Evolutionary conservation across 805 yeast genomes (phyloP).

Genomic region (Teunomyces lycoperdinae): DNA sequence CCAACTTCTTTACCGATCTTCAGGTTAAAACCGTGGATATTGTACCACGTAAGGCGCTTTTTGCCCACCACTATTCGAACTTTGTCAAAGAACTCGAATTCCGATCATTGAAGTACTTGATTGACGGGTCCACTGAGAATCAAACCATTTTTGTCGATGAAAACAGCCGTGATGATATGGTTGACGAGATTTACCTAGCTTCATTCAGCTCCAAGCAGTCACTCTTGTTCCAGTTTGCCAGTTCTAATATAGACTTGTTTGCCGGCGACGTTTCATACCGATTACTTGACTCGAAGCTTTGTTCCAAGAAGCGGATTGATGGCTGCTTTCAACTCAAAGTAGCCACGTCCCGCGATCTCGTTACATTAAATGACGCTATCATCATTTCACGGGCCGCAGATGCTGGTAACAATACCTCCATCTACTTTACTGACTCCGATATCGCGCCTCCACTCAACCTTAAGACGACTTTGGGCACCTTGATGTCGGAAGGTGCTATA

Average conservation of each 20-base stretch:
- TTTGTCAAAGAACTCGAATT: slow-evolving; percentile 71
- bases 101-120: slow-evolving; percentile 51
- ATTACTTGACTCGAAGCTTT: slow-evolving; percentile 51
- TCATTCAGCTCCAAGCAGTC: slow-evolving; percentile 35
- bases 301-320: slow-evolving; percentile 57
- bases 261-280: slow-evolving; percentile 14
- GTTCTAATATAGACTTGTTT: slow-evolving; percentile 38
- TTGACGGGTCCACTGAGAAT: slow-evolving; percentile 49
- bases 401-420: slow-evolving; percentile 59
- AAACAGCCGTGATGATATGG: slow-evolving; percentile 33
- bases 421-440: slow-evolving; percentile 62
- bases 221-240: slow-evolving; percentile 62
- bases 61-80: slow-evolving; percentile 47
- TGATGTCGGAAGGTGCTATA: slow-evolving; percentile 32
- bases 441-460: slow-evolving; percentile 62
- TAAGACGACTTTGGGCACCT: slow-evolving; percentile 56
- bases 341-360: slow-evolving; percentile 19
- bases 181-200: slow-evolving; percentile 11
- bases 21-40: slow-evolving; percentile 21
- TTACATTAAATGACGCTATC: slow-evolving; percentile 54
- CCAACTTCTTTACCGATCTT: slow-evolving; percentile 20
- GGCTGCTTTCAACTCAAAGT: slow-evolving; percentile 48
- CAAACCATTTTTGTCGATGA: slow-evolving; percentile 62
- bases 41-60: slow-evolving; percentile 35
- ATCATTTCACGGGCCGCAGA: slow-evolving; percentile 42